These are phyloP conservation scores for Encephalitozoon cuniculi DNA, from an alignment of 371 early-diverging fungal genomes.

Conservation along the genomic window DNA sequence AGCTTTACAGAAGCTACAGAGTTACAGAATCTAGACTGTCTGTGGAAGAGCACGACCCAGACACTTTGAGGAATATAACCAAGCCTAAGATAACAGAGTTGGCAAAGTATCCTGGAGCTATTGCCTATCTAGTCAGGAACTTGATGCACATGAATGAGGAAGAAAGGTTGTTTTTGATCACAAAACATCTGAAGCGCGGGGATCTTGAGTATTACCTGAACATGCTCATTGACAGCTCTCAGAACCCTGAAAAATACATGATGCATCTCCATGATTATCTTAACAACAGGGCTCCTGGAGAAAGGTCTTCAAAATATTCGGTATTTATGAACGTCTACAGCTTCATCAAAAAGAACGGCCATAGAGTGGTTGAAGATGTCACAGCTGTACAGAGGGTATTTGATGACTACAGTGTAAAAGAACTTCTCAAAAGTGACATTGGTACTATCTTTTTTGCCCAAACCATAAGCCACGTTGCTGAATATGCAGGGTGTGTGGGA, in stretches of 20 bases:
- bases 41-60: neutral
- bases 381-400: neutral
- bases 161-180: neutral
- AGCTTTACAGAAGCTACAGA: neutral
- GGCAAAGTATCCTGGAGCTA: neutral
- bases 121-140: neutral
- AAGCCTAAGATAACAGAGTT: neutral
- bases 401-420: neutral
- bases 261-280: neutral
- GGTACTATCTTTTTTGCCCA: neutral
- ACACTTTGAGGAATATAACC: neutral
- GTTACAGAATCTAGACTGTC: neutral
- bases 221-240: neutral
- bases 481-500: neutral
- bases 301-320: neutral
- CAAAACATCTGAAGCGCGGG: conserved; percentile 2
- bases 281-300: neutral
- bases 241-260: neutral
- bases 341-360: neutral
- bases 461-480: neutral
- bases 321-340: conserved; percentile 8
- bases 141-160: neutral
- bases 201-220: conserved; percentile 14
- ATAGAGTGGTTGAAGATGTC: neutral
- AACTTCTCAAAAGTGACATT: neutral